Conservation (phyloP, 1,139 yeast species). For the Chernovozyma sophiae-reginae region DNA sequence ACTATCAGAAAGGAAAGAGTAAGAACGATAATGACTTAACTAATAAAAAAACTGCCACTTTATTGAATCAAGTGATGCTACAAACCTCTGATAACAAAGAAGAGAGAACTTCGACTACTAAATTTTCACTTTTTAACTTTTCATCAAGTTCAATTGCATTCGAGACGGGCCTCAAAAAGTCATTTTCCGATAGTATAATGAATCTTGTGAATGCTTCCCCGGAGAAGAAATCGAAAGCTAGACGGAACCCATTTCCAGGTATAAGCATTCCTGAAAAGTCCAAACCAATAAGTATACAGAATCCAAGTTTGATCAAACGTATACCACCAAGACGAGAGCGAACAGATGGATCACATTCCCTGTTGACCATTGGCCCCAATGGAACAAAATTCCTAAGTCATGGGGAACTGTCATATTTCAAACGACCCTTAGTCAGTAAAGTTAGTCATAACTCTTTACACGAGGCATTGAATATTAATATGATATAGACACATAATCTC, state of each 20-base stretch:
- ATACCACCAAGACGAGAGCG: slow-evolving; percentile 21
- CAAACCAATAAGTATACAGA: slow-evolving; percentile 11
- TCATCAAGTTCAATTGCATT: slow-evolving; percentile 11
- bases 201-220: slow-evolving; percentile 2
- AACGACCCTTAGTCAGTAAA: slow-evolving; percentile 34
- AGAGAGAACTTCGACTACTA: slow-evolving; percentile 7
- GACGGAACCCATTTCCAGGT: background rate
- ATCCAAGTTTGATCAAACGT: slow-evolving; percentile 20
- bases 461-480: slow-evolving; percentile 25
- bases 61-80: slow-evolving; percentile 18
- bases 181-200: slow-evolving; percentile 4
- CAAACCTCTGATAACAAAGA: slow-evolving; percentile 4
- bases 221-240: slow-evolving; percentile 1
- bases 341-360: slow-evolving; percentile 37
- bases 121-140: slow-evolving; percentile 9
- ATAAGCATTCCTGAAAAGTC: background rate
- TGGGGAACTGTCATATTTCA: slow-evolving; percentile 38
- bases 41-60: slow-evolving; percentile 9
- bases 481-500: no score
- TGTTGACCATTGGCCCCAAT: slow-evolving; percentile 46
- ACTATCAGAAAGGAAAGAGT: background rate
- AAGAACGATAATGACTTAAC: background rate
- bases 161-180: background rate
- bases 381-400: slow-evolving; percentile 40
- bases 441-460: slow-evolving; percentile 30